Percentiles rank a stretch among this genome's conserved stretches.
These are phyloP conservation scores for Trichoderma brevicompactum DNA, from an alignment of 2,329 filamentous ascomycete species.

Conservation along the genomic window DNA sequence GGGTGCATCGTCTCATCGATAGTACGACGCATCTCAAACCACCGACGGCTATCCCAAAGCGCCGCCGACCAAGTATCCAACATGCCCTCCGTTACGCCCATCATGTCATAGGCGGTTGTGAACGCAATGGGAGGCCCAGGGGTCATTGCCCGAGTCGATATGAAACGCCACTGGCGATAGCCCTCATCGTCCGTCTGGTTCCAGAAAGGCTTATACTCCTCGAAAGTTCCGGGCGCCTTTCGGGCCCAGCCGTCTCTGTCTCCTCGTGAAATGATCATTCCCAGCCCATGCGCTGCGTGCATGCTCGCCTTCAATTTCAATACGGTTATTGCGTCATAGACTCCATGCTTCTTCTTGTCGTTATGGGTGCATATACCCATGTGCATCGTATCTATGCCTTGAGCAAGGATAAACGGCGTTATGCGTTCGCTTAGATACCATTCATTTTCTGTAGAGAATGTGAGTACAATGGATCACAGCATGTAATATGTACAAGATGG, in stretches of 20 bases:
- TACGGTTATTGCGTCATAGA: background rate
- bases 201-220: conserved; percentile 27
- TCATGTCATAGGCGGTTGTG: background rate
- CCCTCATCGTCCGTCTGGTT: background rate
- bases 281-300: conserved; percentile 12
- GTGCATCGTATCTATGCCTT: conserved; percentile 27
- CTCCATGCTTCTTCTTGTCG: too few relatives aligned
- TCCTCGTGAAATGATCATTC: conserved; percentile 29
- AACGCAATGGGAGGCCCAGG: background rate
- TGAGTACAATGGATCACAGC: background rate
- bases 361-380: conserved; percentile 16
- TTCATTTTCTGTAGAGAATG: background rate
- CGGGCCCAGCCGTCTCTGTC: conserved; percentile 25
- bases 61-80: conserved; percentile 29
- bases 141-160: background rate
- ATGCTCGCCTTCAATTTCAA: background rate
- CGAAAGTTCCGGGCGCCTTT: background rate
- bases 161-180: background rate
- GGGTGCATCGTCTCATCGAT: background rate
- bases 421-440: conserved; percentile 18
- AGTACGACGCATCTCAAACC: conserved; percentile 1
- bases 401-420: conserved; percentile 26
- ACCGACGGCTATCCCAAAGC: conserved; percentile 29
- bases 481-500: too few relatives aligned
- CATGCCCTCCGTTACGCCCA: conserved; percentile 23